Evolutionary conservation across 306 rosid species (phyloP).

Genomic region (Citrullus amarus): DNA sequence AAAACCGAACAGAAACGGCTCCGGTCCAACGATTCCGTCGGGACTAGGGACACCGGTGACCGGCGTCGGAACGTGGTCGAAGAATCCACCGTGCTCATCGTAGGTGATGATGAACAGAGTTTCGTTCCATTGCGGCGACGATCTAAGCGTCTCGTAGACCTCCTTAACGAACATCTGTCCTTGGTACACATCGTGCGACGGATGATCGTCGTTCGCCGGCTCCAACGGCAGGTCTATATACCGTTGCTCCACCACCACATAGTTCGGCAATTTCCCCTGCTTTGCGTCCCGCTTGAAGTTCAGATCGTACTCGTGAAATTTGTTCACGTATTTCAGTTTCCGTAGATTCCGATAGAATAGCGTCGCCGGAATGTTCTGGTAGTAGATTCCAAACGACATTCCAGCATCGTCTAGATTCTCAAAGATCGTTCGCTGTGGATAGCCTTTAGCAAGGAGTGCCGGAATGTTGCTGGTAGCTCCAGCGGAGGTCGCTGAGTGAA

Average conservation of each 20-base stretch:
- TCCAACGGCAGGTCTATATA: slow-evolving; percentile 34
- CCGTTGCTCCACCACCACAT: slow-evolving; percentile 75
- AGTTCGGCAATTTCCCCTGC: slow-evolving; percentile 45
- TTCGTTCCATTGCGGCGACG: slow-evolving; percentile 80
- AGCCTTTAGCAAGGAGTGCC: slow-evolving; percentile 36
- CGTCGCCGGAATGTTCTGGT: slow-evolving; percentile 60
- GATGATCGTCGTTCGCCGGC: slow-evolving; percentile 87
- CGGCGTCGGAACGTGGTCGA: slow-evolving; percentile 71
- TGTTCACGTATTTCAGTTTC: slow-evolving; percentile 39
- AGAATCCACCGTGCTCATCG: slow-evolving; percentile 92
- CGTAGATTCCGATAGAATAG: slow-evolving; percentile 57
- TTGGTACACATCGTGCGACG: slow-evolving; percentile 72
- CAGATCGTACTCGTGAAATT: slow-evolving; percentile 38
- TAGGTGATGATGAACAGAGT: slow-evolving; percentile 63
- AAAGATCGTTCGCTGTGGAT: slow-evolving; percentile 67
- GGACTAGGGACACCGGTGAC: slow-evolving; percentile 62
- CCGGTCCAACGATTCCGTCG: slow-evolving; percentile 63
- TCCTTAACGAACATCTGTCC: slow-evolving; percentile 85
- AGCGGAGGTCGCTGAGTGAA: slow-evolving; percentile 71
- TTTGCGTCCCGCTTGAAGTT: slow-evolving; percentile 42
- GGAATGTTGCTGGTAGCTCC: slow-evolving; percentile 77
- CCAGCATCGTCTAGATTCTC: slow-evolving; percentile 46
- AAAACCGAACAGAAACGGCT: slow-evolving; percentile 51
- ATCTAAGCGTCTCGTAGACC: slow-evolving; percentile 73
- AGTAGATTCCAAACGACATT: slow-evolving; percentile 65